Evolutionary conservation across 1,284 basidiomycete genomes (phyloP).

Genomic region (Stygiomarasmius scandens): DNA sequence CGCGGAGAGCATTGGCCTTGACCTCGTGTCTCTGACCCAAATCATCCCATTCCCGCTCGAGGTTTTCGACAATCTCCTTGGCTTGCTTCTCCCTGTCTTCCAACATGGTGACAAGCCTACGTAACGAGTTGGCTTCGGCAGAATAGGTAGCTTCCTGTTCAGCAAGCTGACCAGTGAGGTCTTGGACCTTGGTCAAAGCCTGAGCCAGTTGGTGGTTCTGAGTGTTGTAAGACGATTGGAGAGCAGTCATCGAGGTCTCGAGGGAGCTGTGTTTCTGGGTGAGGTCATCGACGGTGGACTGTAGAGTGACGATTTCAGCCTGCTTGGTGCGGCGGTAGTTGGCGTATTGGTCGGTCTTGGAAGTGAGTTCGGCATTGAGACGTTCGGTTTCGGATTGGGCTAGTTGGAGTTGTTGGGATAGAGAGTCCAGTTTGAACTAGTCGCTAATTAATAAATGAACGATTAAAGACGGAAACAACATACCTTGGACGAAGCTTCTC

Average conservation of each 20-base stretch:
- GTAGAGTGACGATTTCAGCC: slow-evolving; percentile 71
- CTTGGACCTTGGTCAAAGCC: slow-evolving; percentile 69
- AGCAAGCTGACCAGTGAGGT: slow-evolving; percentile 71
- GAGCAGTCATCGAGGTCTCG: slow-evolving; percentile 65
- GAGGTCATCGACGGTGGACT: slow-evolving; percentile 71
- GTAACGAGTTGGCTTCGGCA: slow-evolving; percentile 71
- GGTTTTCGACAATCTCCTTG: slow-evolving; percentile 73
- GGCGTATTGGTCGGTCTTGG: slow-evolving; percentile 73
- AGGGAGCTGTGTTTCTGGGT: slow-evolving; percentile 63
- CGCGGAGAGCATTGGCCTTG: slow-evolving; percentile 63
- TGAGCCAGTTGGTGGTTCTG: slow-evolving; percentile 73
- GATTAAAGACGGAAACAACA: slow-evolving; percentile 14
- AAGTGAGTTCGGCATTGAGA: slow-evolving; percentile 56
- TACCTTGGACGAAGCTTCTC: slow-evolving; percentile 73
- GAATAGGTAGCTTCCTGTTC: slow-evolving; percentile 81
- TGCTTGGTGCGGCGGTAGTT: slow-evolving; percentile 75
- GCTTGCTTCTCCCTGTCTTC: slow-evolving; percentile 82
- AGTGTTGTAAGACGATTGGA: slow-evolving; percentile 69
- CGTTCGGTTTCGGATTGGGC: slow-evolving; percentile 74
- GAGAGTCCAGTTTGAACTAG: slow-evolving; percentile 80
- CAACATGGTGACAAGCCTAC: slow-evolving; percentile 76
- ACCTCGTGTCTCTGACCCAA: slow-evolving; percentile 70
- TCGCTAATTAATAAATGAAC: slow-evolving; percentile 4
- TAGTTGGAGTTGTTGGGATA: slow-evolving; percentile 78
- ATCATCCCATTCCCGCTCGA: slow-evolving; percentile 79